Evolutionary conservation across 78 protist species (phyloP).

Genomic region (Tieghemostelium lacteum): DNA sequence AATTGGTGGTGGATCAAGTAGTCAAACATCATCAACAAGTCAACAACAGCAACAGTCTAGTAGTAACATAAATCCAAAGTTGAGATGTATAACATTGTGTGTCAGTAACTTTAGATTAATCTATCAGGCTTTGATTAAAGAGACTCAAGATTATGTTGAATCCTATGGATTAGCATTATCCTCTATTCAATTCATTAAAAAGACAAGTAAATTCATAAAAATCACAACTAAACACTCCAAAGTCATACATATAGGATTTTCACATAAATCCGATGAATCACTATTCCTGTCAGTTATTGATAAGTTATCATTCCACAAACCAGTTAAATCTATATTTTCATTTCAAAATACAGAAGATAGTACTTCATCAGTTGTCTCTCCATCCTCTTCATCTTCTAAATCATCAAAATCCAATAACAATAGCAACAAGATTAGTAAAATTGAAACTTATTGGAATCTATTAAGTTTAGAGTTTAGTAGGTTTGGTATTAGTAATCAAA

Average conservation of each 20-base stretch:
- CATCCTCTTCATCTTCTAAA: not conserved
- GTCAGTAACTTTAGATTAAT: conserved; percentile 18
- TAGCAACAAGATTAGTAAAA: not conserved
- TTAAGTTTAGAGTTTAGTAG: not conserved
- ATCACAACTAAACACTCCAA: not conserved
- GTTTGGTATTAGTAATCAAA: not conserved
- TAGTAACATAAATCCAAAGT: not conserved
- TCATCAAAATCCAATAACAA: no score
- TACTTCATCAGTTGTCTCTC: not conserved
- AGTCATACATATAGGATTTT: conserved; percentile 11
- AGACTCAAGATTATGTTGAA: not conserved
- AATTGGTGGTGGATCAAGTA: not conserved
- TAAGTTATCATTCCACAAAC: conserved; percentile 30
- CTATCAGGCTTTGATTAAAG: not conserved
- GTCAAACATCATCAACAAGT: not conserved
- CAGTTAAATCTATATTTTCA: conserved; percentile 23
- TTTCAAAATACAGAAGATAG: not conserved
- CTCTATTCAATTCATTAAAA: not conserved
- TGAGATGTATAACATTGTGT: conserved; percentile 7
- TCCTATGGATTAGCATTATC: conserved; percentile 8
- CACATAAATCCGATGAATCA: not conserved
- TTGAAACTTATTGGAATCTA: no score
- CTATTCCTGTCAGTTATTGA: not conserved
- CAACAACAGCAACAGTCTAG: not conserved
- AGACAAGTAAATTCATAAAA: not conserved